These are phyloP conservation scores for Pleurotus tuoliensis DNA, from an alignment of 768 basidiomycete genomes.

Conservation along the genomic window DNA sequence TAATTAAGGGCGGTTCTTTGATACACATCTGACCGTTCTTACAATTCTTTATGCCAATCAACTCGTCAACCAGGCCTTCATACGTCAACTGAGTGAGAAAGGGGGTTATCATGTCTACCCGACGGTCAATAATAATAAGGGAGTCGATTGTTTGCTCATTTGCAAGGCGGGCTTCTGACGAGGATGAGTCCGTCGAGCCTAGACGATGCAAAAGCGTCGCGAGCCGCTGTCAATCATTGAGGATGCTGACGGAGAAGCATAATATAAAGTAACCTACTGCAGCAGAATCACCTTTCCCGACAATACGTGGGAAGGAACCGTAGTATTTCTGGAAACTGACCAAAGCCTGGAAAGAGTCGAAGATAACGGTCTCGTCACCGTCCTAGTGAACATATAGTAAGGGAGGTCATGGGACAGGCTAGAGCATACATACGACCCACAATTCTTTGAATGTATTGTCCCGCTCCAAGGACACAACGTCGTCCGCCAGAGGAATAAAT, in stretches of 20 bases:
- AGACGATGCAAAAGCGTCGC: slow-evolving; percentile 67
- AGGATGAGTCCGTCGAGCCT: slow-evolving; percentile 28
- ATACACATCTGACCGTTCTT: slow-evolving; percentile 21
- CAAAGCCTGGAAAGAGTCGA: slow-evolving; percentile 85
- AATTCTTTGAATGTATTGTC: slow-evolving; percentile 85
- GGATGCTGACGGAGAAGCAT: not conserved
- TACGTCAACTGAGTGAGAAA: slow-evolving; percentile 95
- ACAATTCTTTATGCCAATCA: slow-evolving; percentile 89
- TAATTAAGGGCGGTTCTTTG: slow-evolving; percentile 8
- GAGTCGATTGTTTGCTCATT: slow-evolving; percentile 71
- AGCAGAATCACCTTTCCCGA: slow-evolving; percentile 91
- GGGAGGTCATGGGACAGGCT: slow-evolving; percentile 4
- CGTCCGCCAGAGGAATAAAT: slow-evolving; percentile 90
- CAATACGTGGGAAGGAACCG: slow-evolving; percentile 86
- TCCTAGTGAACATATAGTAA: slow-evolving; percentile 49
- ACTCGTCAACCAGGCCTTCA: slow-evolving; percentile 92
- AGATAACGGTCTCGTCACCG: slow-evolving; percentile 87
- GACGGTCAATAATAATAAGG: slow-evolving; percentile 85
- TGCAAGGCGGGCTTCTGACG: slow-evolving; percentile 36
- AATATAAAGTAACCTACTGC: slow-evolving; percentile 40
- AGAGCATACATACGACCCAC: slow-evolving; percentile 70
- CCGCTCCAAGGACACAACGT: slow-evolving; percentile 87
- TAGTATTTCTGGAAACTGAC: slow-evolving; percentile 78
- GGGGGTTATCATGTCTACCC: slow-evolving; percentile 93
- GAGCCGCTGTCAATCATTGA: slow-evolving; percentile 52